phyloP scores from a whole-genome alignment of 2,329 filamentous ascomycete species.

The Phialocephala sp. region DNA sequence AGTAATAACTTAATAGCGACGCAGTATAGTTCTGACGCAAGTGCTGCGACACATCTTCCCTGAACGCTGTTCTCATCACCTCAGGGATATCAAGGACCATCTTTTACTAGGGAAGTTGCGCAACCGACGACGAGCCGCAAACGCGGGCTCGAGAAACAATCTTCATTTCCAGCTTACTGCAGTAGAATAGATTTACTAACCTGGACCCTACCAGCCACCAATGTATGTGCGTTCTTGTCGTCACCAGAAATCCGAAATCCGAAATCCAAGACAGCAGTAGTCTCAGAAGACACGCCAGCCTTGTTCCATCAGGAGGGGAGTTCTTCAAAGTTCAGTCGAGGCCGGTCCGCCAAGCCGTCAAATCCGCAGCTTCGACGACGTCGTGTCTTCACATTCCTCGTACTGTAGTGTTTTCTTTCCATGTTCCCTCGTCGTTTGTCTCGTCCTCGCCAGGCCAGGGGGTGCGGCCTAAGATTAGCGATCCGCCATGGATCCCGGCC shows the following conservation, averaged over 20 bases:
- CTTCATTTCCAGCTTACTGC: too few species aligned
- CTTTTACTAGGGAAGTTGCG: background rate
- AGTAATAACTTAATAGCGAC: background rate
- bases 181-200: background rate
- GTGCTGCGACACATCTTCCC: background rate
- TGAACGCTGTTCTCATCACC: background rate
- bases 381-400: background rate
- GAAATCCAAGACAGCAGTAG: background rate
- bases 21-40: background rate
- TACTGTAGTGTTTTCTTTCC: background rate
- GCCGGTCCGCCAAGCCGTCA: background rate
- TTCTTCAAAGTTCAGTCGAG: background rate
- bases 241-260: too few species aligned
- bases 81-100: conserved; percentile 5
- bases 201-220: background rate
- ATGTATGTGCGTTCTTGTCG: background rate
- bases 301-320: background rate
- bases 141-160: too few species aligned
- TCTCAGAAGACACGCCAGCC: background rate
- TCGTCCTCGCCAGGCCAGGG: background rate
- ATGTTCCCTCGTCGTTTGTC: background rate
- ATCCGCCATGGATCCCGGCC: too few species aligned
- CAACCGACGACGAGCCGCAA: background rate
- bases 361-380: background rate
- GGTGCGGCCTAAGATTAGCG: background rate